Conservation (phyloP, 495 filamentous ascomycete genomes). For the Hypoxylon rickii region DNA sequence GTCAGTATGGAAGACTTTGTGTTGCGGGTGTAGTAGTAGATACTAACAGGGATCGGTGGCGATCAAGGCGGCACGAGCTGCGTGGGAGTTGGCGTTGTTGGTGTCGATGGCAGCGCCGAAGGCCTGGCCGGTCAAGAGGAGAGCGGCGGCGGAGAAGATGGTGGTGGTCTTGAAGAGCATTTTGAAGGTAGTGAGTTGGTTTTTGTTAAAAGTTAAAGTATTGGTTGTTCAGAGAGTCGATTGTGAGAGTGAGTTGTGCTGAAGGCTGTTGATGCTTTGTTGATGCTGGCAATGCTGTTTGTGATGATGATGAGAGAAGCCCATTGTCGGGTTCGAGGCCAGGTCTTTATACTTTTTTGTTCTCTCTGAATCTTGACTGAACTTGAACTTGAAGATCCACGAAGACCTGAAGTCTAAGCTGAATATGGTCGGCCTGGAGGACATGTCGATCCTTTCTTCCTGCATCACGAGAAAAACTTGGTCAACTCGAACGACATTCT, state of each 20-base stretch:
- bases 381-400: background rate
- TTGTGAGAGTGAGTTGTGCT: background rate
- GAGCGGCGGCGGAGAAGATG: background rate
- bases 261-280: background rate
- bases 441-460: background rate
- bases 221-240: background rate
- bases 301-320: background rate
- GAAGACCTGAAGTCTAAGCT: background rate
- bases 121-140: slow-evolving; percentile 2
- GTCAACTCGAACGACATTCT: background rate
- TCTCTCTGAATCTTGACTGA: background rate
- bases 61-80: background rate
- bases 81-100: too few relatives aligned
- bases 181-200: background rate
- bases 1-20: background rate
- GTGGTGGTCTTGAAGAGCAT: slow-evolving; percentile 1
- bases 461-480: background rate
- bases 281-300: background rate
- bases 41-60: background rate
- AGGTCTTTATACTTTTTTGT: background rate
- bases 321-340: background rate
- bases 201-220: background rate
- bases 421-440: background rate
- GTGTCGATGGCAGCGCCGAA: background rate
- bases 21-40: background rate